Evolutionary conservation across 2,329 filamentous ascomycete genomes (phyloP).

Genomic region (Triangularia setosa): DNA sequence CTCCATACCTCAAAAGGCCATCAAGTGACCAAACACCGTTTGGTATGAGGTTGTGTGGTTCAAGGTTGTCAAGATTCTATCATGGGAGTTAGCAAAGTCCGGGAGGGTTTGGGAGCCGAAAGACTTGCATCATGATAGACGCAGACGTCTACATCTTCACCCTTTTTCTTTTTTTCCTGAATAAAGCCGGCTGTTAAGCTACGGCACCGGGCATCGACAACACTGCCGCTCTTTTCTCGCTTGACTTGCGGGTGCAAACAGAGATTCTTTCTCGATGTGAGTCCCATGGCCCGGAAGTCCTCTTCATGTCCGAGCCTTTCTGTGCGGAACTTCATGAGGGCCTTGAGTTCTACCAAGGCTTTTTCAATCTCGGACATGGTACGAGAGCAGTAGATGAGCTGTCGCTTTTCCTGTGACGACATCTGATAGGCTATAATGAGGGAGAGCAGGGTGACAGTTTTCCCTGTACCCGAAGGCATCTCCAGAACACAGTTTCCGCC

Average conservation of each 20-base stretch:
- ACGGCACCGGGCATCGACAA: conserved; percentile 94
- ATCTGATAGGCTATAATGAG: conserved; percentile 97
- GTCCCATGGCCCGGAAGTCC: conserved; percentile 85
- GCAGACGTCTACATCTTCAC: conserved; percentile 91
- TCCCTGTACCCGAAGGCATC: conserved; percentile 98
- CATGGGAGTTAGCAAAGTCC: conserved; percentile 5
- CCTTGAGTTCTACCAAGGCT: conserved; percentile 84
- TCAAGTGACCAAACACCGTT: conserved; percentile 96
- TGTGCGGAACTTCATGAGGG: conserved; percentile 89
- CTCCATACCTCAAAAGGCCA: conserved; percentile 80
- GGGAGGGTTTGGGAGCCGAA: background rate
- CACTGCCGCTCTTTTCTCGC: conserved; percentile 86
- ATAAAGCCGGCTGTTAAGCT: conserved; percentile 95
- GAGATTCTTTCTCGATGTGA: conserved; percentile 95
- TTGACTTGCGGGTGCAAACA: conserved; percentile 96
- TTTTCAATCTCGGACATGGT: conserved; percentile 99
- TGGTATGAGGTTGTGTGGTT: conserved; percentile 90
- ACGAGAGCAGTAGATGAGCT: conserved; percentile 98
- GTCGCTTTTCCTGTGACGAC: conserved; percentile 85
- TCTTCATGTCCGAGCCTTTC: conserved; percentile 86
- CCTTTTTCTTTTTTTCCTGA: conserved; percentile 93
- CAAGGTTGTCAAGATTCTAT: conserved; percentile 86
- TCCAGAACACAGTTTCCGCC: conserved; percentile 95
- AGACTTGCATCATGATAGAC: conserved; percentile 81
- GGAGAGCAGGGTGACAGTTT: conserved; percentile 91